Conservation (phyloP, 805 yeast species). For the Yarrowia hollandica region DNA sequence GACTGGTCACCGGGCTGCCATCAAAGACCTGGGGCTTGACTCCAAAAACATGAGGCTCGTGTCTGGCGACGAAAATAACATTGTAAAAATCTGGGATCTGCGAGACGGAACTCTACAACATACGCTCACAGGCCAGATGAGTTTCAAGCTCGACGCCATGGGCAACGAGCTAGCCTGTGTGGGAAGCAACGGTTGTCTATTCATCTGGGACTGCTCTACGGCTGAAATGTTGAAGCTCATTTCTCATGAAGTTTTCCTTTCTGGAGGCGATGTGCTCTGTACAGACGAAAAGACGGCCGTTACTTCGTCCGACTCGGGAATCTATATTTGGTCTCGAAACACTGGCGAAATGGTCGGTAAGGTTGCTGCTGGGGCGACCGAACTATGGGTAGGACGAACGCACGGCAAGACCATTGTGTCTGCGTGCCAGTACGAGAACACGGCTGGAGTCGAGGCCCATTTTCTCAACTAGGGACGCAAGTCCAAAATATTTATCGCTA, state of each 20-base stretch:
- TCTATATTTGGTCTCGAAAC: constrained; percentile 1
- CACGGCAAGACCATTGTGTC: constrained; percentile 3
- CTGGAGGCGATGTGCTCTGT: not conserved
- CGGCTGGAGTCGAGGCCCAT: constrained; percentile 19
- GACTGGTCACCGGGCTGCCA: not conserved
- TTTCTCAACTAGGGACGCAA: not conserved
- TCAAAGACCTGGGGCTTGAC: constrained; percentile 14
- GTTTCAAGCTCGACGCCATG: constrained; percentile 14
- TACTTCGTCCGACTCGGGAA: constrained; percentile 2
- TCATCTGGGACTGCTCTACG: not conserved
- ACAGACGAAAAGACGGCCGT: not conserved
- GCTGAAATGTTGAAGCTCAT: constrained; percentile 5
- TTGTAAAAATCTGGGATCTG: constrained; percentile 19
- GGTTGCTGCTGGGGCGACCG: constrained; percentile 3
- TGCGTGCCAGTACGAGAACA: constrained; percentile 5
- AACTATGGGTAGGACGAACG: not conserved
- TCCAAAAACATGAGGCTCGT: constrained; percentile 17
- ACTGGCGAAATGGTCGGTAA: not conserved
- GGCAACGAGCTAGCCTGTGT: constrained; percentile 5
- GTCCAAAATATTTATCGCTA: constrained; percentile 5
- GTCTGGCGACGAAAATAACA: not conserved
- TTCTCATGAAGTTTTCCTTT: not conserved
- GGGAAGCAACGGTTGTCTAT: constrained; percentile 6
- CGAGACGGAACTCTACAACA: constrained; percentile 1
- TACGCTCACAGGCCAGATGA: constrained; percentile 2